Evolutionary conservation across 2,329 filamentous ascomycete genomes (phyloP).

Genomic region (Calonectria pauciramosa): DNA sequence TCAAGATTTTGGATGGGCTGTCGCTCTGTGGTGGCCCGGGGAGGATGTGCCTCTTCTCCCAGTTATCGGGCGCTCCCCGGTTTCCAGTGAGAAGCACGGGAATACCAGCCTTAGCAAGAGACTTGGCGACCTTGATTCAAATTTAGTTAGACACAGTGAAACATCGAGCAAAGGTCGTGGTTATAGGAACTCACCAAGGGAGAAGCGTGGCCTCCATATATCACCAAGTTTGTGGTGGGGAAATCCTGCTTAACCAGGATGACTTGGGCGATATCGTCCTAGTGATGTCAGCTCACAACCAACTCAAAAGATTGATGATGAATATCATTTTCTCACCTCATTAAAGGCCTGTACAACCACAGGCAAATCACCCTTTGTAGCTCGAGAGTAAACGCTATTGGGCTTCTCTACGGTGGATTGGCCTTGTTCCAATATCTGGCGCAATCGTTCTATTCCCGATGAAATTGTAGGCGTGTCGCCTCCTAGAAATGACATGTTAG

Average conservation of each 20-base stretch:
- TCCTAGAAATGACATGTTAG: neutral
- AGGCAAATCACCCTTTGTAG: neutral
- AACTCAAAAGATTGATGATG: too few relatives aligned
- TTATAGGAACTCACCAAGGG: neutral
- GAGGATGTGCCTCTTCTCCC: conserved; percentile 8
- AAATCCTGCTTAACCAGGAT: conserved; percentile 10
- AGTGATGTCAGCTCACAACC: neutral
- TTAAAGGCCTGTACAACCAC: conserved; percentile 6
- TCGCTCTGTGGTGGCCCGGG: neutral
- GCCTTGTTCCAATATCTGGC: neutral
- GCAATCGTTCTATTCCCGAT: neutral
- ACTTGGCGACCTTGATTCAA: neutral
- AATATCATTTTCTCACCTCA: neutral
- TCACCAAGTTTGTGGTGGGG: neutral
- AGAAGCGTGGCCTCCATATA: conserved; percentile 3
- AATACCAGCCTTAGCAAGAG: neutral
- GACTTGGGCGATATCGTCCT: conserved; percentile 9
- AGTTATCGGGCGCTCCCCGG: neutral
- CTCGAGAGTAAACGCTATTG: neutral
- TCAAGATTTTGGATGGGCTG: neutral
- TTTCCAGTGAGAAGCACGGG: conserved; percentile 11
- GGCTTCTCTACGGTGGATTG: neutral
- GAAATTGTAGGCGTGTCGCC: neutral
- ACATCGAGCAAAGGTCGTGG: neutral
- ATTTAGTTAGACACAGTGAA: neutral